Percentiles rank a stretch among this genome's conserved stretches.
These are phyloP conservation scores for Nephelium lappaceum DNA, from an alignment of 345 rosid genomes.

Conservation along the genomic window DNA sequence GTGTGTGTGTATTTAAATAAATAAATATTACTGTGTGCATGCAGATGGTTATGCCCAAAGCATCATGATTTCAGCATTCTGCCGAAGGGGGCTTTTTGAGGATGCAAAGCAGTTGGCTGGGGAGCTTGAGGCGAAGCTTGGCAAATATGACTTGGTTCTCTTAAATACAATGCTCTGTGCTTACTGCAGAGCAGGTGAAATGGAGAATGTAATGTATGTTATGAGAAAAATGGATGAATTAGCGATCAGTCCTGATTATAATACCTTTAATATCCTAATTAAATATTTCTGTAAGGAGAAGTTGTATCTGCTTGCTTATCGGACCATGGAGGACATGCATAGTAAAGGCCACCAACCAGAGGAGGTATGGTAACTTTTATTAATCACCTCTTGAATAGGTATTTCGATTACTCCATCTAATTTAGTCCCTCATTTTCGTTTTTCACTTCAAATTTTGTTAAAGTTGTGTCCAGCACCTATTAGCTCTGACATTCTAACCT, in stretches of 20 bases:
- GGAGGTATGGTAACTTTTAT: slow-evolving; percentile 56
- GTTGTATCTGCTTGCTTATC: slow-evolving; percentile 80
- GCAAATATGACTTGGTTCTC: slow-evolving; percentile 80
- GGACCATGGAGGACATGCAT: slow-evolving; percentile 77
- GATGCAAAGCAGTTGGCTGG: slow-evolving; percentile 80
- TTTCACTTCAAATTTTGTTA: background rate
- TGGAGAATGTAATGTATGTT: slow-evolving; percentile 77
- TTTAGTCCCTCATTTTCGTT: too few species aligned
- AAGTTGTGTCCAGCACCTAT: background rate
- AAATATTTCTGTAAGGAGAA: slow-evolving; percentile 86
- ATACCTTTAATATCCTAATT: slow-evolving; percentile 75
- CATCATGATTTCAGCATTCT: slow-evolving; percentile 88
- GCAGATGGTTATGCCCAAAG: slow-evolving; percentile 95
- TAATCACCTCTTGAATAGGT: background rate
- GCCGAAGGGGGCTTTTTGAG: slow-evolving; percentile 69
- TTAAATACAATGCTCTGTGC: slow-evolving; percentile 86
- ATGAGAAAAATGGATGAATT: slow-evolving; percentile 90
- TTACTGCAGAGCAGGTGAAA: slow-evolving; percentile 89
- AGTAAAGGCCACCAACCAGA: slow-evolving; percentile 75
- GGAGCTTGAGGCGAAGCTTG: slow-evolving; percentile 68
- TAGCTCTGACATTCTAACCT: background rate
- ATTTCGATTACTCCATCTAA: background rate
- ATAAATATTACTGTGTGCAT: slow-evolving; percentile 18
- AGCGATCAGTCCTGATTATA: slow-evolving; percentile 69
- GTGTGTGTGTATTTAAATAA: too few species aligned